These are phyloP conservation scores for Parasitella parasitica DNA, from an alignment of 371 early-diverging fungal genomes.

Conservation along the genomic window DNA sequence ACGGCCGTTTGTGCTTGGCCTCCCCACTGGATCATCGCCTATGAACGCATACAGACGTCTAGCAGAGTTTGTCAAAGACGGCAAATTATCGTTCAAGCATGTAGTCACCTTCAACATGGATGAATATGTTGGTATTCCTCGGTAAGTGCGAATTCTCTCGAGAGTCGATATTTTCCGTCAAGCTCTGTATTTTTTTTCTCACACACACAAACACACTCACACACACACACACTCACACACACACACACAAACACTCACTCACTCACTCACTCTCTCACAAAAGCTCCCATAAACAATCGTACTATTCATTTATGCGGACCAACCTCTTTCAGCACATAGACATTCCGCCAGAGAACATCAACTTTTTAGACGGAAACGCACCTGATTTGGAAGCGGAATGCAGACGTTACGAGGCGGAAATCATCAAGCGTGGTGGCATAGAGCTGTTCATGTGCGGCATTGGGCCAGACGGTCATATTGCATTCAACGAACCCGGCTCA, in stretches of 20 bases:
- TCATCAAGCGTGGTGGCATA: constrained; percentile 76
- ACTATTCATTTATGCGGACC: constrained; percentile 89
- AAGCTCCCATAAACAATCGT: constrained; percentile 79
- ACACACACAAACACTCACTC: background rate
- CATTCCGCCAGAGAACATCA: constrained; percentile 75
- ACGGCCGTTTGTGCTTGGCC: constrained; percentile 82
- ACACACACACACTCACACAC: background rate
- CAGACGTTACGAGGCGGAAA: constrained; percentile 75
- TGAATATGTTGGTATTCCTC: constrained; percentile 57
- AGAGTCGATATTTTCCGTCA: background rate
- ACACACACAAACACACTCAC: background rate
- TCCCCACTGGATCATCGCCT: constrained; percentile 87
- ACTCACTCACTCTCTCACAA: background rate
- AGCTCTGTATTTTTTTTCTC: background rate
- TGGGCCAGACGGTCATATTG: constrained; percentile 91
- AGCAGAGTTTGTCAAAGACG: constrained; percentile 60
- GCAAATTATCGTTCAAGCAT: constrained; percentile 63
- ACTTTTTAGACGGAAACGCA: constrained; percentile 85
- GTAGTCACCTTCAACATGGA: constrained; percentile 79
- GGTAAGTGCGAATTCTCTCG: constrained; percentile 12
- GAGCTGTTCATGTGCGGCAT: constrained; percentile 83
- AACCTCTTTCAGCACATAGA: constrained; percentile 84
- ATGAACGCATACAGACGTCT: constrained; percentile 69
- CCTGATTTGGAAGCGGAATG: constrained; percentile 81
- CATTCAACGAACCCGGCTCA: constrained; percentile 92